A percentile compares a stretch with the other conserved stretches of the same genome.
Evolutionary conservation across 352 stramenopile genomes (phyloP).

Genomic region (Pythium coloratum): DNA sequence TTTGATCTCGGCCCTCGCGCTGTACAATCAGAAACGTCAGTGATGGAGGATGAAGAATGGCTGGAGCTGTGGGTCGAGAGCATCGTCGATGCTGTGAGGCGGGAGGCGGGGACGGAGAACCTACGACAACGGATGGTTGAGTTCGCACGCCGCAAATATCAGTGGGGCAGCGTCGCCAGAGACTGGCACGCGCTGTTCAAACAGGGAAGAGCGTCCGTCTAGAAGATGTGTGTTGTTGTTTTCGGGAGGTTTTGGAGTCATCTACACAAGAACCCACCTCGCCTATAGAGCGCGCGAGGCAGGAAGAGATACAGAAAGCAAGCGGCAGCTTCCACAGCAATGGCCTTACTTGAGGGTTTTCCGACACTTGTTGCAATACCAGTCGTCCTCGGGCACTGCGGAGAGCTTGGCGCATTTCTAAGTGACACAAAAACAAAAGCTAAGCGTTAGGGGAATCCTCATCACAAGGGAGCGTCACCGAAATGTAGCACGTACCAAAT

Average conservation of each 20-base stretch:
- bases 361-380: slow-evolving; percentile 85
- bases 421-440: slow-evolving; percentile 4
- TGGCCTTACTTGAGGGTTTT: slow-evolving; percentile 34
- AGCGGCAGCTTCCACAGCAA: background rate
- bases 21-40: slow-evolving; percentile 21
- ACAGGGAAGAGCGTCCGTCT: slow-evolving; percentile 4
- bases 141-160: slow-evolving; percentile 53
- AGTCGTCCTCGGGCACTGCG: slow-evolving; percentile 81
- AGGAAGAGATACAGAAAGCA: background rate
- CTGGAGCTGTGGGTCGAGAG: slow-evolving; percentile 49
- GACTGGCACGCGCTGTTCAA: slow-evolving; percentile 57
- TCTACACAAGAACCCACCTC: slow-evolving; percentile 3
- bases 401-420: slow-evolving; percentile 88
- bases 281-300: background rate
- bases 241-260: slow-evolving; percentile 1
- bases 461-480: background rate
- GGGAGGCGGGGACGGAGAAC: slow-evolving; percentile 27
- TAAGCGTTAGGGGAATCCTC: slow-evolving; percentile 1
- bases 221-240: slow-evolving; percentile 19
- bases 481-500: slow-evolving; percentile 55
- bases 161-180: slow-evolving; percentile 50
- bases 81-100: slow-evolving; percentile 40
- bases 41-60: slow-evolving; percentile 40
- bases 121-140: slow-evolving; percentile 57
- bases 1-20: slow-evolving; percentile 78